phyloP scores from a whole-genome alignment of 2,329 filamentous ascomycete species.

The Thelonectria olida region DNA sequence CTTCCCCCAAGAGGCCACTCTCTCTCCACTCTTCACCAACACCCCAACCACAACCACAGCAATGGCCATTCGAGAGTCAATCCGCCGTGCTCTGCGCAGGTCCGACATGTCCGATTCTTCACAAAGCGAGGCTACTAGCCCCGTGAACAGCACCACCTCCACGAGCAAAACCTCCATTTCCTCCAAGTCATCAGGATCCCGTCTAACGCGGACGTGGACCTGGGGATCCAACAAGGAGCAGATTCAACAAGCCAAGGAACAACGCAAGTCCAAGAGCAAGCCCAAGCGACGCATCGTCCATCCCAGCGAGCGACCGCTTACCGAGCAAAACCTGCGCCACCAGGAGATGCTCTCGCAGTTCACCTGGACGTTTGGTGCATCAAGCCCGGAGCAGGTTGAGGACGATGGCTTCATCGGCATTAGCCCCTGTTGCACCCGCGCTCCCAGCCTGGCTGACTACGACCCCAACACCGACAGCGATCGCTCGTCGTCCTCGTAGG shows the following conservation, averaged over 20 bases:
- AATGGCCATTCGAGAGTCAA: constrained; percentile 55
- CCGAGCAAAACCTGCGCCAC: constrained; percentile 55
- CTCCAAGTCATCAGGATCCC: constrained; percentile 41
- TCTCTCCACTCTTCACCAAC: not conserved
- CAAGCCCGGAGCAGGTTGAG: constrained; percentile 45
- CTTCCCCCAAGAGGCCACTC: not conserved
- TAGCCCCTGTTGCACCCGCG: constrained; percentile 56
- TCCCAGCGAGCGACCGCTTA: constrained; percentile 56
- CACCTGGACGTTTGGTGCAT: constrained; percentile 56
- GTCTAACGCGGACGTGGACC: constrained; percentile 43
- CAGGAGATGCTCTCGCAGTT: constrained; percentile 58
- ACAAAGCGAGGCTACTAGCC: constrained; percentile 43
- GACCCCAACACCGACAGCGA: constrained; percentile 37
- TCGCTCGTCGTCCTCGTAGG: constrained; percentile 27
- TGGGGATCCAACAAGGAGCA: constrained; percentile 44
- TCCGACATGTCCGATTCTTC: constrained; percentile 45
- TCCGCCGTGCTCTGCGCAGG: constrained; percentile 51
- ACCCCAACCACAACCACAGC: constrained; percentile 12
- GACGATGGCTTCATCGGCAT: constrained; percentile 47
- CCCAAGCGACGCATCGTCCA: constrained; percentile 44
- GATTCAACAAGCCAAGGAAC: constrained; percentile 38
- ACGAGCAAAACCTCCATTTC: constrained; percentile 43
- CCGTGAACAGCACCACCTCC: constrained; percentile 35
- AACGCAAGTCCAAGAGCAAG: constrained; percentile 41
- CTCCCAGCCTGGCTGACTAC: constrained; percentile 46